A percentile compares a stretch with the other conserved stretches of the same genome.
phyloP scores from a whole-genome alignment of 78 protist genomes.

The Polysphondylium violaceum region DNA sequence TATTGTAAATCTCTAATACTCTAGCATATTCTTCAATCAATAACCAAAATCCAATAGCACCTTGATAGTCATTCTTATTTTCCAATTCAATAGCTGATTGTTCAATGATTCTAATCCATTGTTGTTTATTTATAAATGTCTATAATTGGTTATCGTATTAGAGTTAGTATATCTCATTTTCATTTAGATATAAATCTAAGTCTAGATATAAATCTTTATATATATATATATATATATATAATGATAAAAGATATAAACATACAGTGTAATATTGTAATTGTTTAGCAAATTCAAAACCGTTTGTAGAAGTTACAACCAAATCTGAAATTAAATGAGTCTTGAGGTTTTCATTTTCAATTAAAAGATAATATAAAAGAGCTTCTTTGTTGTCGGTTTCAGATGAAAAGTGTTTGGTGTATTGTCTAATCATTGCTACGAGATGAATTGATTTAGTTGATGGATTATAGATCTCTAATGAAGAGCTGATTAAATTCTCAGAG shows the following conservation, averaged over 20 bases:
- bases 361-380: slow-evolving; percentile 37
- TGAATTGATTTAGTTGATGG: neutral
- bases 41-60: slow-evolving; percentile 53
- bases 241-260: neutral
- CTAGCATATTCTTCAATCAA: slow-evolving; percentile 46
- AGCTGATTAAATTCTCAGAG: neutral
- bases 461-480: slow-evolving; percentile 27
- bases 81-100: slow-evolving; percentile 42
- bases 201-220: too few relatives aligned
- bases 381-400: slow-evolving; percentile 51
- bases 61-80: slow-evolving; percentile 6
- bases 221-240: neutral
- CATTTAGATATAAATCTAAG: too few relatives aligned
- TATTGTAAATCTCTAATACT: slow-evolving; percentile 51
- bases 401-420: slow-evolving; percentile 30
- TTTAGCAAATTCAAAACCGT: slow-evolving; percentile 45
- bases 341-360: slow-evolving; percentile 29
- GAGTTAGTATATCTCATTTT: neutral
- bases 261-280: slow-evolving; percentile 9
- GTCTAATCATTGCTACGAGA: slow-evolving; percentile 47
- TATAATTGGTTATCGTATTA: neutral
- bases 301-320: slow-evolving; percentile 19
- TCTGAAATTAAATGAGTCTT: slow-evolving; percentile 36
- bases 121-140: slow-evolving; percentile 37
- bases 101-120: slow-evolving; percentile 50